Evolutionary conservation across 2,329 filamentous ascomycete species (phyloP), one percentile per base, ranked within the genome.

Genomic region (Colletotrichum limetticola): DNA sequence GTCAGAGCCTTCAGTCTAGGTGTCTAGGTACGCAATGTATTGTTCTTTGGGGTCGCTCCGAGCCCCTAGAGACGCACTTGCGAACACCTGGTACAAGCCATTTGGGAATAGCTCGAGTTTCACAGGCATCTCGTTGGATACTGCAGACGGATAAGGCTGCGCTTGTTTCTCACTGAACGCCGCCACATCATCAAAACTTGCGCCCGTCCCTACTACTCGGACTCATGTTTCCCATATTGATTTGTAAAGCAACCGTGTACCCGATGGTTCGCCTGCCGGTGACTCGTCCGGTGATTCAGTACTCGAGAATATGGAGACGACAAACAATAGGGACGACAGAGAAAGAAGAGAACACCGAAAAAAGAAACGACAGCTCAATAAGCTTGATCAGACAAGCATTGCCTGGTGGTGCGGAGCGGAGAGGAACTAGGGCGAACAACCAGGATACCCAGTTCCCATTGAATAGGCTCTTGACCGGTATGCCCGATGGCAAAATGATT

Each of bases 101-200:
- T 16, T 65, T 56, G 16, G 59, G 70, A 11, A 60, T 73, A 71
- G 66, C 35, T 57, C 60, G 12, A 65, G 60, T 72, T 70, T 70
- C 60, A 70, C 26, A n/a, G 35, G 46, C 66, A 37, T 42, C 46
- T 49, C 14, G 6, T 65, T 49, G 42, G 60, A 58, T 42, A 59
- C 60, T 71, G 56, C 66, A 70, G 66, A 71, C 66, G 66, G 71
- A 73, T 73, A 71, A 70, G 71, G 71, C 71, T 73, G 66, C 60
- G 49, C 60, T 72, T 70, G 59, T 42, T 69, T 59, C n/a, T 30
- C 70, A 64, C 42, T 64, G 30, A 61, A 35, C 35, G 66, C 26
- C 71, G 71, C 66, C 71, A 73, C 71, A 66, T 71, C 71, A 73
- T 61, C 60, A 57, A 60, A 70, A 49, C 22, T 32, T 12, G 56